These are phyloP conservation scores for Sclerotinia nivalis DNA, from an alignment of 2,329 filamentous ascomycete species.

Conservation along the genomic window DNA sequence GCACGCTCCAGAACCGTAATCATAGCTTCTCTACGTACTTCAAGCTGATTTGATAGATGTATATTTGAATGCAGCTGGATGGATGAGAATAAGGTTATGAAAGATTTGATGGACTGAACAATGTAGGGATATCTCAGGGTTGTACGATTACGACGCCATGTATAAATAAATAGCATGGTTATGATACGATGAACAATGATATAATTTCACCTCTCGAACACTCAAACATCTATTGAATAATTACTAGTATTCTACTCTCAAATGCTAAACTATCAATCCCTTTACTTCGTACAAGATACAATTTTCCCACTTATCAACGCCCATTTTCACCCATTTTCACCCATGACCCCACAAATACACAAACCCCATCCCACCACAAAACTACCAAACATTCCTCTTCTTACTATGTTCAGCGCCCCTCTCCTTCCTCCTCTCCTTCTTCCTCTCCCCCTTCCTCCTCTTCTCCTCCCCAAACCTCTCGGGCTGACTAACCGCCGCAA, in stretches of 20 bases:
- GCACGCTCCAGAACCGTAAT: too few relatives aligned
- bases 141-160: neutral
- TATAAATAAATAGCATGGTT: neutral
- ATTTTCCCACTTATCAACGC: neutral
- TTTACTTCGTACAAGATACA: neutral
- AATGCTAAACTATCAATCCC: neutral
- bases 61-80: too few relatives aligned
- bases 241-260: neutral
- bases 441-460: conserved; percentile 79
- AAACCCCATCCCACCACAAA: neutral
- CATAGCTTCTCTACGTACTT: too few relatives aligned
- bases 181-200: neutral
- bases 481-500: conserved; percentile 81
- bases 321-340: neutral
- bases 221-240: neutral
- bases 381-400: conserved; percentile 35
- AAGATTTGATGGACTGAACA: neutral
- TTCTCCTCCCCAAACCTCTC: conserved; percentile 78
- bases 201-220: neutral
- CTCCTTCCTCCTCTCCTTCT: conserved; percentile 80
- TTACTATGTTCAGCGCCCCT: conserved; percentile 68
- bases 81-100: too few relatives aligned
- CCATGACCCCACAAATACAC: neutral
- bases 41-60: too few relatives aligned
- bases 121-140: neutral